Evolutionary conservation across 768 basidiomycete genomes (phyloP), one percentile per base, ranked within the genome.

Genomic region (Boletus sensibilis): DNA sequence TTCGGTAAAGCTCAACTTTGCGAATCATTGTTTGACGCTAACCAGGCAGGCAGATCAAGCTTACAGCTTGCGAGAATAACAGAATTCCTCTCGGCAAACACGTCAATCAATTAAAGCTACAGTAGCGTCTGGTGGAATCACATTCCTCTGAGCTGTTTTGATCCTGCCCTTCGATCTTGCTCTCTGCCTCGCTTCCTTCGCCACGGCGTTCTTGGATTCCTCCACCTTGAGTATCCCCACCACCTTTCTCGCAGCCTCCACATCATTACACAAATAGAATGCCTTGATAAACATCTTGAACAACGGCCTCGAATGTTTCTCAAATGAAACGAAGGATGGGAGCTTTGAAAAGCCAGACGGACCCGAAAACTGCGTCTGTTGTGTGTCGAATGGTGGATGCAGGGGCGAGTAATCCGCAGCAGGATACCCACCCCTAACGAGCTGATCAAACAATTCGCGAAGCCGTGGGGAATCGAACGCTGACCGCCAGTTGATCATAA

Each of bases 211-310:
- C 43, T 53, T 56, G 53, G 48, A 21, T 11, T 64, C 62, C 37
- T 78, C 79, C 37, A 73, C 76, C 57, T 79, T 82, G 63, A 88
- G 61, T 55, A 88, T 83, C 21, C 77, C 80, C 23, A 85, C 61
- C 21, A 88, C 77, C 42, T 59, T 75, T 64, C 76, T 73, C 25
- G 84, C 86, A 39, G 82, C 83, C 12, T 67, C 68, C 8, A 65
- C 58, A 66, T 92, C 89, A 21, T 78, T 78, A 29, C 83, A 72
- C 40, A 75, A 49, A 66, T 82, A 79, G 59, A 91, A 79, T 14
- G 82, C 84, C 63, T 79, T 83, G 64, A 88, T 81, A 70, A 92
- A 85, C 82, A 84, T 84, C 74, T 79, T 86, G 69, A 86, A 86
- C 69, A 92, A 64, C 40, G 90, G 90, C 55, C 76, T 74, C n/a